phyloP scores from a whole-genome alignment of 192 early-diverging fungal species.

The Endogone sp. region DNA sequence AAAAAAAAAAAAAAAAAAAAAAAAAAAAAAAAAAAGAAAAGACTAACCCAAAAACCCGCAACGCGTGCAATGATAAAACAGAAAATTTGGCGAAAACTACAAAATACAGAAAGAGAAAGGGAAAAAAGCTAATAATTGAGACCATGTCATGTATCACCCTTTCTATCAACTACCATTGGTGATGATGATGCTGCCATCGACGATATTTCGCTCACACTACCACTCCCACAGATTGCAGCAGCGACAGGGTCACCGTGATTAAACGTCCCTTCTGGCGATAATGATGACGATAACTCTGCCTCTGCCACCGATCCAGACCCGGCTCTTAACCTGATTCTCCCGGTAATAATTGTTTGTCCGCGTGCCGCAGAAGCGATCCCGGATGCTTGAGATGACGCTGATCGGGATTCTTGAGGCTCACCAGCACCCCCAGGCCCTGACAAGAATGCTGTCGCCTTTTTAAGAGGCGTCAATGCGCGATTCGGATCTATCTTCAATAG shows the following conservation, averaged over 20 bases:
- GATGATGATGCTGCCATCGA: neutral
- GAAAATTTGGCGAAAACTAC: no score
- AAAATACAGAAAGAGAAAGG: no score
- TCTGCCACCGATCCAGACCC: neutral
- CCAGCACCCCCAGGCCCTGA: neutral
- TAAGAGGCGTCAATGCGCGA: neutral
- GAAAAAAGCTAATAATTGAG: neutral
- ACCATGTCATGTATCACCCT: neutral
- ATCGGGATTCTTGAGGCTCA: neutral
- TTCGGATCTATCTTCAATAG: slow-evolving; percentile 4
- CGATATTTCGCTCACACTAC: neutral
- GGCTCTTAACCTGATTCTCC: neutral
- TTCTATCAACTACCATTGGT: neutral
- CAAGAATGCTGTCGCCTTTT: neutral
- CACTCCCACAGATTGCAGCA: neutral
- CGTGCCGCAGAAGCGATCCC: neutral
- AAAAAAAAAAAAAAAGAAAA: no score
- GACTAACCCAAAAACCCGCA: no score
- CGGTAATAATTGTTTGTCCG: neutral
- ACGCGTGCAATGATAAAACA: no score
- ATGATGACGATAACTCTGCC: neutral
- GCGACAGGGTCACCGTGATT: neutral
- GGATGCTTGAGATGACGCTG: neutral
- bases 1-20: no score
- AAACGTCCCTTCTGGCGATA: neutral